A percentile compares a stretch with the other conserved stretches of the same genome.
Evolutionary conservation across 2,329 filamentous ascomycete genomes (phyloP).

Genomic region (Colletotrichum scovillei): DNA sequence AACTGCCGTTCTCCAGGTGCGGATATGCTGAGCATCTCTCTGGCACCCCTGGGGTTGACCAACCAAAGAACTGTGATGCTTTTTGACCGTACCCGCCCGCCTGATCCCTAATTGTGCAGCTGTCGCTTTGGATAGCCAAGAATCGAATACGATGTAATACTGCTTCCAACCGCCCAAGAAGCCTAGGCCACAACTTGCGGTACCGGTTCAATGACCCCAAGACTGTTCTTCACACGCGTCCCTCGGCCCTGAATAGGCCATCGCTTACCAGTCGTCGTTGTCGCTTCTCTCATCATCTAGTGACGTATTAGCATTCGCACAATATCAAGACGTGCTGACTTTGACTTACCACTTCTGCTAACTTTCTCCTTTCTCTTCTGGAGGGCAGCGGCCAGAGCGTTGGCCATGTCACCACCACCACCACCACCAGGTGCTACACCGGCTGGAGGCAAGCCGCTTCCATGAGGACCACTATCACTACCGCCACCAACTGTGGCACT

Average conservation of each 20-base stretch:
- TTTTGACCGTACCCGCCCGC: background rate
- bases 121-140: background rate
- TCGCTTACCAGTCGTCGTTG: conserved; percentile 76
- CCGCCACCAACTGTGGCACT: conserved; percentile 63
- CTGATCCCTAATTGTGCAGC: conserved; percentile 6
- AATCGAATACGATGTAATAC: conserved; percentile 11
- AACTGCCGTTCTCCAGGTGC: background rate
- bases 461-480: conserved; percentile 60
- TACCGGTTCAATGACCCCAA: background rate
- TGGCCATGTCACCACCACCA: conserved; percentile 79
- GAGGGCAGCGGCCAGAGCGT: conserved; percentile 81
- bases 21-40: background rate
- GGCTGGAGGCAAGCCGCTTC: conserved; percentile 63
- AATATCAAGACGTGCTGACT: conserved; percentile 13
- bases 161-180: background rate
- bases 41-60: background rate
- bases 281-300: conserved; percentile 79
- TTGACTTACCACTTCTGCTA: conserved; percentile 87
- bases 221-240: background rate
- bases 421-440: conserved; percentile 63
- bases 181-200: background rate
- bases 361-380: conserved; percentile 93
- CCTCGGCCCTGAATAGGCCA: background rate
- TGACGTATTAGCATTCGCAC: conserved; percentile 2
- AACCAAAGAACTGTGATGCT: background rate